phyloP scores from a whole-genome alignment of 352 stramenopile species.

The Phytophthora pisi region DNA sequence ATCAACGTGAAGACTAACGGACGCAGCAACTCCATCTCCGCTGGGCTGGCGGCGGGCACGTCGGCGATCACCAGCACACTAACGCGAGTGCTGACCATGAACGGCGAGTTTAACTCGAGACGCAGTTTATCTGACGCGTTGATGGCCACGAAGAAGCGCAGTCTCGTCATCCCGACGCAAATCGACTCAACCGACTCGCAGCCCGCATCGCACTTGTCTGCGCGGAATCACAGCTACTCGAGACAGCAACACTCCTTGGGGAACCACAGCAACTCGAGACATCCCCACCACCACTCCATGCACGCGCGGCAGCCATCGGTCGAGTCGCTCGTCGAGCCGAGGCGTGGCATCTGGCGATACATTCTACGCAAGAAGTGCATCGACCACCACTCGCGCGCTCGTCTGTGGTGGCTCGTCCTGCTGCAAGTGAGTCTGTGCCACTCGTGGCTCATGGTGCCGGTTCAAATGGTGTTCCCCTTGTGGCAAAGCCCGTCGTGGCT shows the following conservation, averaged over 20 bases:
- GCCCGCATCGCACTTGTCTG: neutral
- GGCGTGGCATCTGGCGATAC: conserved; percentile 8
- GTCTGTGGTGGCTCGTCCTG: conserved; percentile 58
- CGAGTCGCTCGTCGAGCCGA: conserved; percentile 7
- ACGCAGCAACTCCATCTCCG: conserved; percentile 20
- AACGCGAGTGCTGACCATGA: conserved; percentile 21
- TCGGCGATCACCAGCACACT: conserved; percentile 30
- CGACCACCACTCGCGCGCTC: conserved; percentile 50
- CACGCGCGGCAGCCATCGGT: neutral
- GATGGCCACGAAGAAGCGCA: conserved; percentile 11
- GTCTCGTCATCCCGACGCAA: conserved; percentile 25
- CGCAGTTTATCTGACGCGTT: conserved; percentile 8
- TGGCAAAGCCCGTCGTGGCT: conserved; percentile 41
- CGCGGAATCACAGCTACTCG: conserved; percentile 9
- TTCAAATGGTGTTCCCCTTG: conserved; percentile 60
- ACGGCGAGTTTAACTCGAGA: conserved; percentile 15
- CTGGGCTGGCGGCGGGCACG: conserved; percentile 24
- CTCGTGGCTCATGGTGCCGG: conserved; percentile 57
- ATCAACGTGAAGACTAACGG: conserved; percentile 1
- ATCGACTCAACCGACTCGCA: conserved; percentile 17
- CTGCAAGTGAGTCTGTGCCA: conserved; percentile 41
- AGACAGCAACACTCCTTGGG: conserved; percentile 1
- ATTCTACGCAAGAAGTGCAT: conserved; percentile 34
- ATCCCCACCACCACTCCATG: conserved; percentile 2
- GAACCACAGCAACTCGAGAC: conserved; percentile 11